Evolutionary conservation across 1,139 yeast species (phyloP).

Genomic region (Pichia inconspicua): DNA sequence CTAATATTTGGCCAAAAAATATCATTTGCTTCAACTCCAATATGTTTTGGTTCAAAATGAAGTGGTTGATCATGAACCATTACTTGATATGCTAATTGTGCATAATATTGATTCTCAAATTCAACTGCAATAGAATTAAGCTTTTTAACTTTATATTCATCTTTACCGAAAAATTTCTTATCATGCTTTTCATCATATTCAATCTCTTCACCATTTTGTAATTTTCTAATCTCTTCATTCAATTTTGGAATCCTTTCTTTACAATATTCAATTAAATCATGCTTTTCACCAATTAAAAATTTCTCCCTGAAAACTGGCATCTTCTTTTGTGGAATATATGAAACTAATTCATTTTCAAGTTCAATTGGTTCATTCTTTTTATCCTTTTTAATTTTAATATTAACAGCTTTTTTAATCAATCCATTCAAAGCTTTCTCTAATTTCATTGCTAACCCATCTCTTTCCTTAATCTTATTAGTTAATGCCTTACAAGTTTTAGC

Average conservation of each 20-base stretch:
- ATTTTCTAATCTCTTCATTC: slow-evolving; percentile 44
- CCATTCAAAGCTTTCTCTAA: slow-evolving; percentile 55
- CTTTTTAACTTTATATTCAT: slow-evolving; percentile 36
- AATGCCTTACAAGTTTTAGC: slow-evolving; percentile 53
- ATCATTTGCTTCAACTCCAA: slow-evolving; percentile 58
- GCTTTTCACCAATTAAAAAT: slow-evolving; percentile 42
- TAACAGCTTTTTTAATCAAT: slow-evolving; percentile 49
- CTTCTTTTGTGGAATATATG: slow-evolving; percentile 48
- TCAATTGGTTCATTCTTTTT: slow-evolving; percentile 48
- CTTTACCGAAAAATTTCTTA: slow-evolving; percentile 25
- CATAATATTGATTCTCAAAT: slow-evolving; percentile 61
- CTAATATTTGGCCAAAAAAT: slow-evolving; percentile 65
- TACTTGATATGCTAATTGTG: slow-evolving; percentile 64
- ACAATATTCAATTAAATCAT: slow-evolving; percentile 54
- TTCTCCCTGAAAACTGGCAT: slow-evolving; percentile 56
- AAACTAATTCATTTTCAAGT: slow-evolving; percentile 53
- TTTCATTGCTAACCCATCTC: slow-evolving; percentile 45
- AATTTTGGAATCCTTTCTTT: slow-evolving; percentile 47
- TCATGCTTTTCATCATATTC: slow-evolving; percentile 26
- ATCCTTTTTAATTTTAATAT: slow-evolving; percentile 45
- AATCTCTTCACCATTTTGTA: slow-evolving; percentile 31
- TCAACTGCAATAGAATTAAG: slow-evolving; percentile 60
- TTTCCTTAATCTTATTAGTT: slow-evolving; percentile 44
- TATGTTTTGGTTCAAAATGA: slow-evolving; percentile 40
- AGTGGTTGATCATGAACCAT: slow-evolving; percentile 47